These are phyloP conservation scores for Ceriops zippeliana DNA, from an alignment of 345 rosid species.

Conservation along the genomic window DNA sequence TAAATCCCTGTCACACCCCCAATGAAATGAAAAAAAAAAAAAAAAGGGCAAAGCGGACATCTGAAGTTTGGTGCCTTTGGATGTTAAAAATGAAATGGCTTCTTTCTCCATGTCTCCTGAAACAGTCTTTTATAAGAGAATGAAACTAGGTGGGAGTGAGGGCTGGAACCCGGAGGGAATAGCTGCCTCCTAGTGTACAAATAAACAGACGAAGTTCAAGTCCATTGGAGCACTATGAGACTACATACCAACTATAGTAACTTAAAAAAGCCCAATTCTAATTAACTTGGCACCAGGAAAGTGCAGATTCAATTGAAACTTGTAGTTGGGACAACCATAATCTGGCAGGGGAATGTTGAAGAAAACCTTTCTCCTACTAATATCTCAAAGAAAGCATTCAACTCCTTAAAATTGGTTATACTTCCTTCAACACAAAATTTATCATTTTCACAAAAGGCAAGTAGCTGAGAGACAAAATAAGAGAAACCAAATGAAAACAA, in stretches of 20 bases:
- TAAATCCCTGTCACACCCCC: not conserved
- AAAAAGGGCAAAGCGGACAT: not conserved
- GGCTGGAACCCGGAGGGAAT: not conserved
- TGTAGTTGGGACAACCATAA: not conserved
- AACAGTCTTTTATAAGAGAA: not conserved
- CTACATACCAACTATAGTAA: no score
- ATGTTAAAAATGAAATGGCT: not conserved
- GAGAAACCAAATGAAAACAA: not conserved
- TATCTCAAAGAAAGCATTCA: not conserved
- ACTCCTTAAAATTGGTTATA: not conserved
- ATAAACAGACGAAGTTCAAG: not conserved
- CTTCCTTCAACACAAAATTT: not conserved
- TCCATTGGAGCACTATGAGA: no score
- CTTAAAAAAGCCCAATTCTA: slow-evolving; percentile 7
- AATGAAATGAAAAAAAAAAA: not conserved
- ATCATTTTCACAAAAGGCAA: not conserved
- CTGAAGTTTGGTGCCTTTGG: not conserved
- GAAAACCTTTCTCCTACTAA: slow-evolving; percentile 10
- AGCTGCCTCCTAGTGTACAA: not conserved
- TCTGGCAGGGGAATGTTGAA: slow-evolving; percentile 5
- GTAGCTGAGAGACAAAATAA: not conserved
- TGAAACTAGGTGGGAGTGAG: not conserved
- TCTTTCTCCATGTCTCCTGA: not conserved
- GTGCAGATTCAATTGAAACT: slow-evolving; percentile 1
- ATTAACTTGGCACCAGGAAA: not conserved